Evolutionary conservation across 2,329 filamentous ascomycete species (phyloP).

Genomic region (Nectriaceae sp.): DNA sequence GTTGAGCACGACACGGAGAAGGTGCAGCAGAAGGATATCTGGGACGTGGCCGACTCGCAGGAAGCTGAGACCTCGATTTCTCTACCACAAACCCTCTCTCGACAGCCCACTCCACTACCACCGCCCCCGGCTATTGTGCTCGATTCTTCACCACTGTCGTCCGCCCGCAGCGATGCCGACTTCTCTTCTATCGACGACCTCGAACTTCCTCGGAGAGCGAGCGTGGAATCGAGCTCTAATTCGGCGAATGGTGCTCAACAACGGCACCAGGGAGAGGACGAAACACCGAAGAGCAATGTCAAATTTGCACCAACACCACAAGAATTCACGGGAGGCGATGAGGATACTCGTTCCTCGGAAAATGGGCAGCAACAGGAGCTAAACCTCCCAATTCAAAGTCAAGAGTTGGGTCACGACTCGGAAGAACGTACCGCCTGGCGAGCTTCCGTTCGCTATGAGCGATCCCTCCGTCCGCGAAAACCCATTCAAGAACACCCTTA

Average conservation of each 20-base stretch:
- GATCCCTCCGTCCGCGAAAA: constrained; percentile 59
- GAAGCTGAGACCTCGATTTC: constrained; percentile 10
- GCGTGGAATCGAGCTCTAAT: background rate
- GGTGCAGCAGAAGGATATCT: constrained; percentile 29
- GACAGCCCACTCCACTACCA: constrained; percentile 7
- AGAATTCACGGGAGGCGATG: constrained; percentile 18
- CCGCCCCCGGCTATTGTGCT: constrained; percentile 12
- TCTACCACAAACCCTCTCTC: constrained; percentile 5
- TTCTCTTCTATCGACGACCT: constrained; percentile 23
- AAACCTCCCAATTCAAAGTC: constrained; percentile 14
- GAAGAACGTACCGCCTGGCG: constrained; percentile 27
- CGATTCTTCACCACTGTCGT: constrained; percentile 38
- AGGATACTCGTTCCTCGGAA: background rate
- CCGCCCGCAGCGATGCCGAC: constrained; percentile 31
- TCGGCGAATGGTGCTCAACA: constrained; percentile 5
- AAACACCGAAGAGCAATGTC: constrained; percentile 41
- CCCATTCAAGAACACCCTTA: constrained; percentile 64
- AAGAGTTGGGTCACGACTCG: constrained; percentile 13
- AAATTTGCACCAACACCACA: constrained; percentile 34
- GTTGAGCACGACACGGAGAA: constrained; percentile 5
- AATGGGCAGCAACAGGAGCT: constrained; percentile 1
- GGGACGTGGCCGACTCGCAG: constrained; percentile 39
- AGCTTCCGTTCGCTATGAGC: constrained; percentile 39
- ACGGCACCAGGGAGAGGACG: constrained; percentile 27
- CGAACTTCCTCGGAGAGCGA: constrained; percentile 1